Evolutionary conservation across 169 alveolate species (phyloP).

Genomic region (Cryptosporidium tyzzeri): DNA sequence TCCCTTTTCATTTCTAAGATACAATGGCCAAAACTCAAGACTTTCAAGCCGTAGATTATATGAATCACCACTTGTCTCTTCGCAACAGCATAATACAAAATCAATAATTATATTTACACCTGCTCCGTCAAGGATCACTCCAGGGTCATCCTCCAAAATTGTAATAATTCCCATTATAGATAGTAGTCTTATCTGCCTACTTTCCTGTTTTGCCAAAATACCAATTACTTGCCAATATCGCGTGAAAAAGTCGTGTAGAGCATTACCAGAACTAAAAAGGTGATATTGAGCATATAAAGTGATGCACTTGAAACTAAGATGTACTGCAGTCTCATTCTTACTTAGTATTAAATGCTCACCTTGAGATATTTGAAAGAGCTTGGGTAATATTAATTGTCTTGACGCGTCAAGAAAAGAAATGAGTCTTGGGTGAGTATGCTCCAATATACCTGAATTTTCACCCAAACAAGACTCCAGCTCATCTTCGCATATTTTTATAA

Average conservation of each 20-base stretch:
- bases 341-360: constrained; percentile 47
- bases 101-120: constrained; percentile 82
- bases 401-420: constrained; percentile 55
- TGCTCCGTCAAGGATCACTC: constrained; percentile 80
- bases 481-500: constrained; percentile 81
- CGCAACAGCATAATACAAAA: constrained; percentile 83
- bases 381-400: constrained; percentile 39
- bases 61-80: constrained; percentile 77
- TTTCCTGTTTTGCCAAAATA: constrained; percentile 66
- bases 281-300: constrained; percentile 72
- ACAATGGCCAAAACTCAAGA: constrained; percentile 85
- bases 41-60: constrained; percentile 86
- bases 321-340: constrained; percentile 38
- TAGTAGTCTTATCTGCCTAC: constrained; percentile 6
- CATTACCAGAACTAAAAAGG: constrained; percentile 42
- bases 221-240: constrained; percentile 78
- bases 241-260: constrained; percentile 77
- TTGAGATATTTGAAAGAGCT: constrained; percentile 38
- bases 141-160: constrained; percentile 79
- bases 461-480: constrained; percentile 77
- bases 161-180: constrained; percentile 23
- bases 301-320: constrained; percentile 39
- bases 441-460: constrained; percentile 39
- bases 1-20: constrained; percentile 77
- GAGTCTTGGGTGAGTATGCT: constrained; percentile 26